Evolutionary conservation across 768 basidiomycete genomes (phyloP).

Genomic region (Lentinus brumalis): DNA sequence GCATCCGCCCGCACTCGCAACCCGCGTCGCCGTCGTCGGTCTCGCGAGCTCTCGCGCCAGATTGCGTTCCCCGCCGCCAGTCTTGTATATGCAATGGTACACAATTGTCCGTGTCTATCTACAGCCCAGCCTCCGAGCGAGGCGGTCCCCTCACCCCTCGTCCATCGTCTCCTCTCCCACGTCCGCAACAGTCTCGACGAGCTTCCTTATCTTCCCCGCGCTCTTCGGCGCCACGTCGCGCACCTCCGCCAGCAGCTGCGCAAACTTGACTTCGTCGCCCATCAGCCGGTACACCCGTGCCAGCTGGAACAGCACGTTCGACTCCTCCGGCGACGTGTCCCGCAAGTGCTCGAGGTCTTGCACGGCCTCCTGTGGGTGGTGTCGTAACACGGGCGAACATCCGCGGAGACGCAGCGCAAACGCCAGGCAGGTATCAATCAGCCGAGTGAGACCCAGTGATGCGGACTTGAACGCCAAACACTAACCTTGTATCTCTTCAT

Average conservation of each 20-base stretch:
- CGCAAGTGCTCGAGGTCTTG: slow-evolving; percentile 79
- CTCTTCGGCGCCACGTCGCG: slow-evolving; percentile 95
- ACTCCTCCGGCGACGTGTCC: slow-evolving; percentile 88
- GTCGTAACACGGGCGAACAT: not conserved
- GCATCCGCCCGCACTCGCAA: not conserved
- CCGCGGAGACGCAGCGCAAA: slow-evolving; percentile 5
- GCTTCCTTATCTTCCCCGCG: slow-evolving; percentile 76
- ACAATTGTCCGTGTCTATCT: not conserved
- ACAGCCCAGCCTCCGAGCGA: slow-evolving; percentile 13
- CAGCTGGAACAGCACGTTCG: slow-evolving; percentile 95
- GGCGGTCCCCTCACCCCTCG: slow-evolving; percentile 49
- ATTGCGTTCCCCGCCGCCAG: not conserved
- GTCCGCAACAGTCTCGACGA: slow-evolving; percentile 65
- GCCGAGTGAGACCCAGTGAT: slow-evolving; percentile 65
- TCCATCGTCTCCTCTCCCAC: slow-evolving; percentile 66
- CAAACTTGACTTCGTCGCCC: slow-evolving; percentile 77
- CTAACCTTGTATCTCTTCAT: slow-evolving; percentile 83
- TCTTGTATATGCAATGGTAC: not conserved
- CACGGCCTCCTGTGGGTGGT: slow-evolving; percentile 64
- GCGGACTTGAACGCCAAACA: slow-evolving; percentile 22
- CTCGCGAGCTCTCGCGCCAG: not conserved
- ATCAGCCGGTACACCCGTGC: slow-evolving; percentile 87
- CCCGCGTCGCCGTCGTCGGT: not conserved
- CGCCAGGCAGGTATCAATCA: slow-evolving; percentile 25
- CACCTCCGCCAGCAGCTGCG: slow-evolving; percentile 84